Percentiles rank a stretch among this genome's conserved stretches.
Evolutionary conservation across 108 stramenopile species (phyloP).

Genomic region (Asterionellopsis glacialis): DNA sequence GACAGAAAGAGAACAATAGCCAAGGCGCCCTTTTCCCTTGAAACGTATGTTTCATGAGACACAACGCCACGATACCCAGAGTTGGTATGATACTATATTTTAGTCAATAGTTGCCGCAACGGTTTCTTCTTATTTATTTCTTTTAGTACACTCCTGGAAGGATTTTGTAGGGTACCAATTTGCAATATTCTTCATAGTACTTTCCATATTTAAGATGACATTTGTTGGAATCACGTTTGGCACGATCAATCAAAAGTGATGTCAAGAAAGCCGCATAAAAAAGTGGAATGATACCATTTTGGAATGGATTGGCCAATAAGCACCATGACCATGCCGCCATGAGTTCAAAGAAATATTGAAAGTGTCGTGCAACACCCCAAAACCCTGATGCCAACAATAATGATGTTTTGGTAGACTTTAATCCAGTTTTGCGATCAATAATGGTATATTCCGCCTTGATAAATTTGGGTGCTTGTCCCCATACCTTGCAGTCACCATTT

Average conservation of each 20-base stretch:
- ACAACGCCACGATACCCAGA: no score
- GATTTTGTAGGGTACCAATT: conserved; percentile 84
- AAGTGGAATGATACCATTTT: conserved; percentile 60
- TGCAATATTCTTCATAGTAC: conserved; percentile 94
- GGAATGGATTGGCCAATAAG: conserved; percentile 56
- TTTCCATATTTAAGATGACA: conserved; percentile 95
- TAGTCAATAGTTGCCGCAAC: background rate
- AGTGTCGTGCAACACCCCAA: conserved; percentile 95
- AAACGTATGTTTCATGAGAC: no score
- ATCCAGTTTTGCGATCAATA: conserved; percentile 28
- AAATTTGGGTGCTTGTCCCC: conserved; percentile 83
- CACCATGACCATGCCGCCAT: conserved; percentile 90
- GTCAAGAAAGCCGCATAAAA: conserved; percentile 94
- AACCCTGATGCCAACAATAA: conserved; percentile 55
- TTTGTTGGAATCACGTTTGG: conserved; percentile 91
- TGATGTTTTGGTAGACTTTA: conserved; percentile 48
- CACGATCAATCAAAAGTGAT: conserved; percentile 91
- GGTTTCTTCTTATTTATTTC: background rate
- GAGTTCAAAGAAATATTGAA: conserved; percentile 96
- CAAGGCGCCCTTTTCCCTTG: background rate
- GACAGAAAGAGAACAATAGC: background rate
- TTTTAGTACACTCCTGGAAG: conserved; percentile 62
- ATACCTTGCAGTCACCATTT: conserved; percentile 77
- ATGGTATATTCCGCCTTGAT: conserved; percentile 85
- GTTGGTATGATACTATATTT: background rate